Percentiles rank a stretch among this genome's conserved stretches.
Evolutionary conservation across 345 rosid species (phyloP).

Genomic region (Camelina sativa): DNA sequence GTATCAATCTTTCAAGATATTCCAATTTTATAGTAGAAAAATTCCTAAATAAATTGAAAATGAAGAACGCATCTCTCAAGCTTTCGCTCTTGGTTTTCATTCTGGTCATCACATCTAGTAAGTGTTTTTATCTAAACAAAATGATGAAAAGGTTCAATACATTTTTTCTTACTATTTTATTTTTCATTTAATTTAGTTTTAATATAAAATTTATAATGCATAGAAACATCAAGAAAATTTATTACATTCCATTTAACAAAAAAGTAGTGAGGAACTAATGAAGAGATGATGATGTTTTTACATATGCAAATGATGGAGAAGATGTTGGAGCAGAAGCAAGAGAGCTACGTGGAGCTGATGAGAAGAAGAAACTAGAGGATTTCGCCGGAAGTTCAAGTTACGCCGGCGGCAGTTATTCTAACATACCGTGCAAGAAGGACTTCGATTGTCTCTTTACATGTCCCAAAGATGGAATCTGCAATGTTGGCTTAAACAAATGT

Average conservation of each 20-base stretch:
- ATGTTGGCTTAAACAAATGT: background rate
- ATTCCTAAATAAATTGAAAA: background rate
- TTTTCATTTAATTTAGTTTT: no score
- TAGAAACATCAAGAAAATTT: no score
- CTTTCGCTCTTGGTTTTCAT: slow-evolving; percentile 10
- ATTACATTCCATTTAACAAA: no score
- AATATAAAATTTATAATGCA: no score
- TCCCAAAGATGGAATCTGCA: background rate
- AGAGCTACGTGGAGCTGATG: background rate
- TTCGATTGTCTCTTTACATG: background rate
- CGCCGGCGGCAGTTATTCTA: background rate
- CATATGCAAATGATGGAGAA: slow-evolving; percentile 13
- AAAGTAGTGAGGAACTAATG: no score
- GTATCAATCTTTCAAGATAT: no score
- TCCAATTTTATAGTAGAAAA: background rate
- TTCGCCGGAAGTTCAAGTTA: no score
- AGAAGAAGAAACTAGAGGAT: no score
- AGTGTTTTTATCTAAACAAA: slow-evolving; percentile 3
- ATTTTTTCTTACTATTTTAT: no score
- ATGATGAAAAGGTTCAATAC: no score
- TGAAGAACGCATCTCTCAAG: slow-evolving; percentile 23
- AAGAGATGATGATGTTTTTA: no score
- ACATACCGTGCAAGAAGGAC: slow-evolving; percentile 16
- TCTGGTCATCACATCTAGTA: slow-evolving; percentile 35
- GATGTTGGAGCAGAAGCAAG: slow-evolving; percentile 30